phyloP scores from a whole-genome alignment of 2,329 filamentous ascomycete genomes.

The Trichoderma oligosporum region DNA sequence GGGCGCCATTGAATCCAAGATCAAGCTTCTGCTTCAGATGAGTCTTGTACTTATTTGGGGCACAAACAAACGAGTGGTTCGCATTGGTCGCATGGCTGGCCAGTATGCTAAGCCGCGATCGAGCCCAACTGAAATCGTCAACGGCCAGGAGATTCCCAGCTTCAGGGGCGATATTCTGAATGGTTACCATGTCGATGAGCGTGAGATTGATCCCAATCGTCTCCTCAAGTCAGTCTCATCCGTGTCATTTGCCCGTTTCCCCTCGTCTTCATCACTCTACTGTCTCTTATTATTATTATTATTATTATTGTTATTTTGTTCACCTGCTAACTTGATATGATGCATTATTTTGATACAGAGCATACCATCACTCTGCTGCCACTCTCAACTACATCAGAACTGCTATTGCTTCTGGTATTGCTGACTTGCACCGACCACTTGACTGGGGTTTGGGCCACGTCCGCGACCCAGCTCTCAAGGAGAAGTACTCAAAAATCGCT shows the following conservation, averaged over 20 bases:
- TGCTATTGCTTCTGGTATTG: constrained; percentile 80
- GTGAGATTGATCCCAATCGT: constrained; percentile 75
- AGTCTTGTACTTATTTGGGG: constrained; percentile 93
- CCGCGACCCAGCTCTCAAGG: constrained; percentile 73
- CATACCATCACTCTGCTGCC: constrained; percentile 92
- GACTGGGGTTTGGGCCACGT: constrained; percentile 96
- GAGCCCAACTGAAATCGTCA: constrained; percentile 75
- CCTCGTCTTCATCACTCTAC: not conserved
- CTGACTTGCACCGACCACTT: constrained; percentile 86
- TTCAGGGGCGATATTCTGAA: constrained; percentile 97
- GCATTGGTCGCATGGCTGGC: constrained; percentile 93
- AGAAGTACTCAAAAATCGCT: constrained; percentile 82
- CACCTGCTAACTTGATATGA: too few species aligned
- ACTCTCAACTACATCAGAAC: constrained; percentile 91
- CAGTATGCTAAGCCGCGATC: constrained; percentile 97
- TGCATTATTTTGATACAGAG: too few species aligned
- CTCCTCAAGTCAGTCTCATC: constrained; percentile 59
- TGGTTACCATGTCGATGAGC: constrained; percentile 71
- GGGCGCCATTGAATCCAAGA: constrained; percentile 87
- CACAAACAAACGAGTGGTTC: constrained; percentile 73
- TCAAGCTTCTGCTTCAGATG: constrained; percentile 96
- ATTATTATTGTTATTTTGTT: too few species aligned
- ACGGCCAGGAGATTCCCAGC: constrained; percentile 77
- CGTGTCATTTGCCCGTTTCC: not conserved
- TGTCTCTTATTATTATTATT: not conserved